These are phyloP conservation scores for Citrus sinensis DNA, from an alignment of 345 rosid genomes.

Conservation along the genomic window DNA sequence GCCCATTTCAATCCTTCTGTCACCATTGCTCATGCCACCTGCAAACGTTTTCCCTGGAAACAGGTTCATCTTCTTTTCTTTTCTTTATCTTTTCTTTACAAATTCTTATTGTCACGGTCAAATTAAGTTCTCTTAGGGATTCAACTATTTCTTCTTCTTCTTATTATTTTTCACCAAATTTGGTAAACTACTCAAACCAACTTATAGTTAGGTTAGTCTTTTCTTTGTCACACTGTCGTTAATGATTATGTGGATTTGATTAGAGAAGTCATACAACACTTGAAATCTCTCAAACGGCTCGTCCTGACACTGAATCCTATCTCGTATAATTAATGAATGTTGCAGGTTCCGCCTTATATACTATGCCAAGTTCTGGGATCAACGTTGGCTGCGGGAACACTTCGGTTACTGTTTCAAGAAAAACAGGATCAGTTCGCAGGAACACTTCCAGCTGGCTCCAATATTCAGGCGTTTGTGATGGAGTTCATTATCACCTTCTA, in stretches of 20 bases:
- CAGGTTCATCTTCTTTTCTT: slow-evolving; percentile 48
- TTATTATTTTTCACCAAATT: not conserved
- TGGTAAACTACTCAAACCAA: slow-evolving; percentile 9
- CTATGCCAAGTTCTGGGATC: slow-evolving; percentile 69
- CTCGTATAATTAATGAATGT: not conserved
- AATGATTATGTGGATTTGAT: too few species aligned
- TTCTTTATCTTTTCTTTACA: too few species aligned
- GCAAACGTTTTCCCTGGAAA: slow-evolving; percentile 76
- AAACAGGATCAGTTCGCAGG: slow-evolving; percentile 64
- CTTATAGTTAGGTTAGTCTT: not conserved
- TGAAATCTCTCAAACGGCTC: too few species aligned
- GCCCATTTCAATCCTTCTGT: slow-evolving; percentile 98
- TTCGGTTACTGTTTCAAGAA: slow-evolving; percentile 64
- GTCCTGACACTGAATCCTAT: too few species aligned
- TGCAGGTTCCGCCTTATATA: slow-evolving; percentile 78
- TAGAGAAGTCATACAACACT: too few species aligned
- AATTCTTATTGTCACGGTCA: too few species aligned
- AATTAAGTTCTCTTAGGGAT: too few species aligned
- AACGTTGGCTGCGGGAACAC: slow-evolving; percentile 75
- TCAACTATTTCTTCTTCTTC: not conserved
- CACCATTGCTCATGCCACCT: slow-evolving; percentile 84
- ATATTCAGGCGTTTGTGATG: slow-evolving; percentile 66
- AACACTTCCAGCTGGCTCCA: slow-evolving; percentile 66
- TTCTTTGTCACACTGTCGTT: too few species aligned
- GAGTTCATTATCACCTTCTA: slow-evolving; percentile 96